Evolutionary conservation across 2,329 filamentous ascomycete genomes (phyloP), one percentile per base, ranked within the genome.

Genomic region (Botrytis elliptica): DNA sequence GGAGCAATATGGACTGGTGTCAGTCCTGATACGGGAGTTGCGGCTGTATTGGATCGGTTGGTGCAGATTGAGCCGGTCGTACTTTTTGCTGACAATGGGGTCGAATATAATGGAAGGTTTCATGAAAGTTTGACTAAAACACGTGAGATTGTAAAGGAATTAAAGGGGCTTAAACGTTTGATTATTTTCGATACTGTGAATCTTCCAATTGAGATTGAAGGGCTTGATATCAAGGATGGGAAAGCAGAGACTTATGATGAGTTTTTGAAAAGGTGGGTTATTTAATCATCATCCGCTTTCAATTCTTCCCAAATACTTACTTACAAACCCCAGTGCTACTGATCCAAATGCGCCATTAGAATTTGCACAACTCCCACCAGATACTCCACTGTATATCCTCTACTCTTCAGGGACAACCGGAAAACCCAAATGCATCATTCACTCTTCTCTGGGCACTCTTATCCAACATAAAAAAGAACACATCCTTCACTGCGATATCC

Each of bases 401-500:
- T 99, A 97, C 83, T 97, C 93, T 1, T 95, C 92, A 64, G 96
- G 96, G 36, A 99, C 96, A 0, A 98, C 96, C 0, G 89, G 89
- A 22, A 84, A 90, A 29, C 95, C 96, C 10, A 98, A 98, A 82
- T 95, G 95, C 77, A 98, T 99, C 77, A 92, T 98, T 2, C 96
- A 99, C 82, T 95, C 94, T 0, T 91, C 94, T 0, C 88, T 96
- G 20, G 96, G 96, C 10, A 98, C 95, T 0, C 85, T 99, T 10
- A 88, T 98, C 69, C 95, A 98, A 82, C 96, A 98, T 85, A 98
- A 98, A 84, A 99, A 99, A 82, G 96, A 98, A 81, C 95, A 97
- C 81, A 88, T 92, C 65, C 86, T 98, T 4, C 95, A 98, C 81
- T 93, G 92, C 81, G 94, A 94, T 36, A 90, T 99, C 76, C 86